A percentile compares a stretch with the other conserved stretches of the same genome.
Evolutionary conservation across 805 yeast genomes (phyloP).

Genomic region (Hanseniaspora clermontiae): DNA sequence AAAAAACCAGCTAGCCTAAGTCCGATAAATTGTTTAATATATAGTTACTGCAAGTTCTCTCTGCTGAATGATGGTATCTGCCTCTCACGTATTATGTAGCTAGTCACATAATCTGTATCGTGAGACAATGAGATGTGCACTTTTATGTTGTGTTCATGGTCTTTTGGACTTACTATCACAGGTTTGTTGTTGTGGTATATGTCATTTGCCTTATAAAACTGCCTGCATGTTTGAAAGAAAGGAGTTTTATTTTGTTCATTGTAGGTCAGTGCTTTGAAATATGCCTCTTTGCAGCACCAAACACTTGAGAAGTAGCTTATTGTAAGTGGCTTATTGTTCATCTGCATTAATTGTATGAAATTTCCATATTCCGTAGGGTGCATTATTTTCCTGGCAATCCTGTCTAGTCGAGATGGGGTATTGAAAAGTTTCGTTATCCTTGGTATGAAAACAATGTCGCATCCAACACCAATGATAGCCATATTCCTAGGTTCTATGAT

Average conservation of each 20-base stretch:
- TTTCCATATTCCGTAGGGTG: not conserved
- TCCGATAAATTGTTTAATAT: no score
- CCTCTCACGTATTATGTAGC: conserved; percentile 4
- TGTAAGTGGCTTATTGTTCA: not conserved
- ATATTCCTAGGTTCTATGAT: no score
- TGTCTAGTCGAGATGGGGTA: not conserved
- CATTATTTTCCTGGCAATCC: conserved; percentile 1
- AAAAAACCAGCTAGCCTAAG: not conserved
- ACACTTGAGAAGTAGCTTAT: not conserved
- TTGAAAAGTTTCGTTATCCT: not conserved
- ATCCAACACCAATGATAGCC: conserved; percentile 4
- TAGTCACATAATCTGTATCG: conserved; percentile 9
- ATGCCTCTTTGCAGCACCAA: conserved; percentile 7
- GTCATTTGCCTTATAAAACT: conserved; percentile 2
- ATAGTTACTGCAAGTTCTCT: no score
- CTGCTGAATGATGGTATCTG: no score
- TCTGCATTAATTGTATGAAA: not conserved
- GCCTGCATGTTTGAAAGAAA: not conserved
- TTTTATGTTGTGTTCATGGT: not conserved
- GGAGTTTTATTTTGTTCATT: not conserved
- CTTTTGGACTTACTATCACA: not conserved
- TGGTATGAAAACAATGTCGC: conserved; percentile 7
- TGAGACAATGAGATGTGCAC: conserved; percentile 12
- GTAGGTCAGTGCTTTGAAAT: conserved; percentile 1
- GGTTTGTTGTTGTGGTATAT: not conserved